Percentiles rank a stretch among this genome's conserved stretches.
Conservation (phyloP, 805 yeast genomes). For the Pichia insulana region DNA sequence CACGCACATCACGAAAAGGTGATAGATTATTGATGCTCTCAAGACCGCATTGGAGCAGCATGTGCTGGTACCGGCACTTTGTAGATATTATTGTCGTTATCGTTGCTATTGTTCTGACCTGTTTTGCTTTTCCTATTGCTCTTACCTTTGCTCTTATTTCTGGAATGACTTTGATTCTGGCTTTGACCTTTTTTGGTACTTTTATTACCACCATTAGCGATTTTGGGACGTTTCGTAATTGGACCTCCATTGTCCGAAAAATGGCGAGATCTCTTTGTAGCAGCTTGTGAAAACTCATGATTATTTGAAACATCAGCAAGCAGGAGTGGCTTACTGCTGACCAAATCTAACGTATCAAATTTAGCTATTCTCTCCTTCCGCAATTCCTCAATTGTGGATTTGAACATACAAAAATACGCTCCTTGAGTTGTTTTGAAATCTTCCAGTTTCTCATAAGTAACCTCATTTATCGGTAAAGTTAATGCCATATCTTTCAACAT, state of each 20-base stretch:
- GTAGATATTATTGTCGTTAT: not conserved
- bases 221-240: not conserved
- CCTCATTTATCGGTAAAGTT: slow-evolving; percentile 42
- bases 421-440: slow-evolving; percentile 28
- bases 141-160: not conserved
- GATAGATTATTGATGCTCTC: too few relatives aligned
- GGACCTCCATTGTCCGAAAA: not conserved
- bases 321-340: not conserved
- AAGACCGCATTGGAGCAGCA: not conserved
- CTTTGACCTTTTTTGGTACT: not conserved
- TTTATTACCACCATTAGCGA: not conserved
- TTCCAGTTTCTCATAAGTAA: slow-evolving; percentile 34
- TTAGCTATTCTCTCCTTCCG: slow-evolving; percentile 12
- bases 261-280: not conserved
- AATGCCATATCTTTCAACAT: slow-evolving; percentile 48
- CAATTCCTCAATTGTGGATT: slow-evolving; percentile 18
- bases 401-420: slow-evolving; percentile 21
- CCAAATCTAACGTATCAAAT: not conserved
- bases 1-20: too few relatives aligned
- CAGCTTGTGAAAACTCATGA: not conserved
- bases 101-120: not conserved
- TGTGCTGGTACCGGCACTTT: not conserved
- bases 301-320: not conserved
- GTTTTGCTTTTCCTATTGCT: not conserved
- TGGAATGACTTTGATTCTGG: not conserved